Evolutionary conservation across 345 rosid species (phyloP).

Genomic region (Tarenaya hassleriana): DNA sequence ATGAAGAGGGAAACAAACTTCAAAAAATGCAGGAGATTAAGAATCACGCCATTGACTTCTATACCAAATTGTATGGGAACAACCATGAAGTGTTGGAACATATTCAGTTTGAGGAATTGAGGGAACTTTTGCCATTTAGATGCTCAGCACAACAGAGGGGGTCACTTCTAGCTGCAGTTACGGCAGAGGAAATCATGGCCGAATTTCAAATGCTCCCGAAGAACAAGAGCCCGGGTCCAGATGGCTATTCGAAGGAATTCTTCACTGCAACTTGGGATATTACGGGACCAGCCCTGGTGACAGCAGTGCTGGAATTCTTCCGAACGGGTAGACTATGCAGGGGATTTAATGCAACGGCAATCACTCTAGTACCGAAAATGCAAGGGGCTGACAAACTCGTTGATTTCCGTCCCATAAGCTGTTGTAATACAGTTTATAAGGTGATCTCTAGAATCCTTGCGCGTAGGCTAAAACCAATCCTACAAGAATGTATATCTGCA

Average conservation of each 20-base stretch:
- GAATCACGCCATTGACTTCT: neutral
- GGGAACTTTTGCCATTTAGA: neutral
- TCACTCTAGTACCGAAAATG: too few species aligned
- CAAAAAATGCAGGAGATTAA: neutral
- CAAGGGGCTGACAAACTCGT: too few species aligned
- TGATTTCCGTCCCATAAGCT: neutral
- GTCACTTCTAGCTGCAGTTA: neutral
- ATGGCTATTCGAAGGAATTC: neutral
- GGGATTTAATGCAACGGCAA: too few species aligned
- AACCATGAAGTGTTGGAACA: neutral
- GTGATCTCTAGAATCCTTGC: too few species aligned
- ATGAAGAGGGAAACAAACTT: neutral
- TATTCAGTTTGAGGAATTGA: neutral
- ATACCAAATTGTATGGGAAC: neutral
- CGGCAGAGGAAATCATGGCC: neutral
- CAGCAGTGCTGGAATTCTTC: neutral
- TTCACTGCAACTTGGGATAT: neutral
- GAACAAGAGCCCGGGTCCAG: too few species aligned
- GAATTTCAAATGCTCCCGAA: too few species aligned
- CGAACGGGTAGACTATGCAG: neutral
- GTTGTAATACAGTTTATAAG: neutral
- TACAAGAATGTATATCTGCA: too few species aligned
- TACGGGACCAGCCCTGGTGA: neutral
- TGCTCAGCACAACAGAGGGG: neutral
- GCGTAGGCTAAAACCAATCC: too few species aligned